Evolutionary conservation across 176 grass and related monocot species (phyloP).

Genomic region (Phoenix dactylifera): DNA sequence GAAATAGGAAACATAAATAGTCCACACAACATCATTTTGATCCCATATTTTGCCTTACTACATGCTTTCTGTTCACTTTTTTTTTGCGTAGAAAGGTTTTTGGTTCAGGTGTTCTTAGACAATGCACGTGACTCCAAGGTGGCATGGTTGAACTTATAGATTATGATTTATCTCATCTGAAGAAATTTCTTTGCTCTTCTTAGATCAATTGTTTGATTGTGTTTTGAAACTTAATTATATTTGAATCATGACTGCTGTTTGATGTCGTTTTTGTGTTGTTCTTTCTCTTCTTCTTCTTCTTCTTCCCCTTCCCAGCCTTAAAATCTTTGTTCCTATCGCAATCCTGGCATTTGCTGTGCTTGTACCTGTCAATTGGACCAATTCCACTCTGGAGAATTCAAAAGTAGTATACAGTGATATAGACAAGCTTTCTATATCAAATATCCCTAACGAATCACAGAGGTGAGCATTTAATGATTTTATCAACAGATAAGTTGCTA

Average conservation of each 20-base stretch:
- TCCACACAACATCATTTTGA: too few relatives aligned
- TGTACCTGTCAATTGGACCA: slow-evolving; percentile 96
- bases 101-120: too few relatives aligned
- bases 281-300: neutral
- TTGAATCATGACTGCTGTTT: neutral
- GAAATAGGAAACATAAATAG: too few relatives aligned
- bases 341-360: slow-evolving; percentile 72
- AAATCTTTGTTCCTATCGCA: slow-evolving; percentile 90
- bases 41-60: too few relatives aligned
- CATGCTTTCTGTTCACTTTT: too few relatives aligned
- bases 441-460: slow-evolving; percentile 61
- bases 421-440: slow-evolving; percentile 95
- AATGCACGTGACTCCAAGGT: too few relatives aligned
- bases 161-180: too few relatives aligned
- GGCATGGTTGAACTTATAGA: too few relatives aligned
- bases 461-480: slow-evolving; percentile 41
- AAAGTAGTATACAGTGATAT: slow-evolving; percentile 43
- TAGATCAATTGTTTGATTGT: neutral
- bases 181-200: too few relatives aligned
- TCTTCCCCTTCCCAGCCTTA: slow-evolving; percentile 47
- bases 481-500: neutral
- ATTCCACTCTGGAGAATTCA: slow-evolving; percentile 38
- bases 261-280: neutral
- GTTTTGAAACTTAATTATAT: neutral
- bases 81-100: too few relatives aligned